Evolutionary conservation across 345 rosid species (phyloP).

Genomic region (Durio zibethinus): DNA sequence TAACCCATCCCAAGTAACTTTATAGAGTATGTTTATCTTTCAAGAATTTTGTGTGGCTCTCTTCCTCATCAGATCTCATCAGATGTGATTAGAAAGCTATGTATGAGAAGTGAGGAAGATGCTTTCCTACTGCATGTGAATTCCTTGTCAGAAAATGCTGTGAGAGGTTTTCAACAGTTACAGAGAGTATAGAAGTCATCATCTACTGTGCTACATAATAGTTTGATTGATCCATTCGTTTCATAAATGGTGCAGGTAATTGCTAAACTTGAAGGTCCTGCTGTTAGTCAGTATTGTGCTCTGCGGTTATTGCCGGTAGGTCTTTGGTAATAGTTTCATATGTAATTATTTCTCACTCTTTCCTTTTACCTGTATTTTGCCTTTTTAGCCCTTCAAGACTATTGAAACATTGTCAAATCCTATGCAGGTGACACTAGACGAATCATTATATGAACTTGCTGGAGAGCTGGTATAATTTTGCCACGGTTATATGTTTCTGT

Average conservation of each 20-base stretch:
- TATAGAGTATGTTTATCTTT: not conserved
- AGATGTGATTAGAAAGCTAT: not conserved
- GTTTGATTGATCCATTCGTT: slow-evolving; percentile 4
- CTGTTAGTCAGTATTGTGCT: slow-evolving; percentile 96
- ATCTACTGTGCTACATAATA: not conserved
- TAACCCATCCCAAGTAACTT: not conserved
- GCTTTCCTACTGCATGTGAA: not conserved
- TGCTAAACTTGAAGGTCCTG: slow-evolving; percentile 97
- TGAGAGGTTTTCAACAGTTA: not conserved
- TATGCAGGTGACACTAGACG: slow-evolving; percentile 93
- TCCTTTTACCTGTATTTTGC: not conserved
- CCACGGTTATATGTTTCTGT: slow-evolving; percentile 20
- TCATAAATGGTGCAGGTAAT: slow-evolving; percentile 58
- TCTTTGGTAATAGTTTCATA: slow-evolving; percentile 2
- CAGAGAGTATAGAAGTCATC: not conserved
- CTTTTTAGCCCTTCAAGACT: slow-evolving; percentile 9
- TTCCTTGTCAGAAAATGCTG: not conserved
- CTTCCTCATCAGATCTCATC: slow-evolving; percentile 6
- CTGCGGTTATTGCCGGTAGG: slow-evolving; percentile 85
- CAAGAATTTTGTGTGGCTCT: not conserved
- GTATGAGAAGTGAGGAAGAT: not conserved
- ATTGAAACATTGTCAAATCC: slow-evolving; percentile 23
- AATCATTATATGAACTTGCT: slow-evolving; percentile 94
- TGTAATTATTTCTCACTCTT: slow-evolving; percentile 1
- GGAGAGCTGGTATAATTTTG: slow-evolving; percentile 79